Conservation (phyloP, 2,329 filamentous ascomycete genomes). For the Paecilomyces niveus region DNA sequence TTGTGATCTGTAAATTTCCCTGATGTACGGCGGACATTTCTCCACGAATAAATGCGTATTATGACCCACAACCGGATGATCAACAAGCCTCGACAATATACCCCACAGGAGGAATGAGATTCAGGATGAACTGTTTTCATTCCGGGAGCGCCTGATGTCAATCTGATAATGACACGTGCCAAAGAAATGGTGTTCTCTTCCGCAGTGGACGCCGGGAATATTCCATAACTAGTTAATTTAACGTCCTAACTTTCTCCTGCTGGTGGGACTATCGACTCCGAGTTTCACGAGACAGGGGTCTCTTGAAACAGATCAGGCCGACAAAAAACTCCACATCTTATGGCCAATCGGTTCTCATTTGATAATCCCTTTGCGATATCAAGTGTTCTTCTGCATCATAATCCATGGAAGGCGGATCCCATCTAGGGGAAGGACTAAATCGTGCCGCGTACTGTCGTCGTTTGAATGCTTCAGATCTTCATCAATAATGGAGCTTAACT, state of each 20-base stretch:
- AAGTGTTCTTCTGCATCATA: too few relatives aligned
- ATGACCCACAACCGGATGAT: neutral
- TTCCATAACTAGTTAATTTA: neutral
- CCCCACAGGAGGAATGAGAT: neutral
- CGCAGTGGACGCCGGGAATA: neutral
- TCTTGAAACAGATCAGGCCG: neutral
- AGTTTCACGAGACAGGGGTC: neutral
- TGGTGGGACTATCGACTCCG: neutral
- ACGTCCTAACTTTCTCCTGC: neutral
- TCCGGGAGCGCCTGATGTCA: neutral
- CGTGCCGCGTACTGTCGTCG: too few relatives aligned
- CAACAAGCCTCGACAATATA: neutral
- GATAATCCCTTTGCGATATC: neutral
- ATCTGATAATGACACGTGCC: neutral
- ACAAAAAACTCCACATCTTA: neutral
- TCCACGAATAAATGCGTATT: neutral
- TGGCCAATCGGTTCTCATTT: neutral
- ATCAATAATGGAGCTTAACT: too few relatives aligned
- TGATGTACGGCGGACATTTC: neutral
- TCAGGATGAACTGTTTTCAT: neutral
- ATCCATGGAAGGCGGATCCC: too few relatives aligned
- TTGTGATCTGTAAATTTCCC: too few relatives aligned
- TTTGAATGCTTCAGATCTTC: too few relatives aligned
- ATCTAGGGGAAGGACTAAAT: too few relatives aligned
- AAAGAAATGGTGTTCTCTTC: neutral